phyloP scores from a whole-genome alignment of 495 filamentous ascomycete species.

The Tuber brumale region DNA sequence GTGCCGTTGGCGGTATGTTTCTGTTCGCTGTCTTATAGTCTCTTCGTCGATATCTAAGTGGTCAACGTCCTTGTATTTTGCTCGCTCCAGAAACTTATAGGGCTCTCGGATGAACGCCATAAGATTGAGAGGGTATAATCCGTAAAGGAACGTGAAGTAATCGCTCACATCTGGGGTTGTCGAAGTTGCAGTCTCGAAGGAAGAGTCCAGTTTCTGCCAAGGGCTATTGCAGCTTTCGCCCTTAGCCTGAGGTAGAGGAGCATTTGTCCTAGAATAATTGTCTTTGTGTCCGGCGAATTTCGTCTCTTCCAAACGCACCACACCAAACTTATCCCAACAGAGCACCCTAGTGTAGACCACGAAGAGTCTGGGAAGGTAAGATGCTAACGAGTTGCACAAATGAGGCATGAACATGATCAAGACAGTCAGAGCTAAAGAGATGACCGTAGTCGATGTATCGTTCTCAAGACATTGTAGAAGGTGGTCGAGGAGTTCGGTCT shows the following conservation, averaged over 20 bases:
- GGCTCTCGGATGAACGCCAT: constrained; percentile 70
- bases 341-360: constrained; percentile 66
- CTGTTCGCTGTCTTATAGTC: constrained; percentile 62
- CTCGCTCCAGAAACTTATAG: constrained; percentile 59
- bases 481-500: constrained; percentile 60
- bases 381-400: constrained; percentile 59
- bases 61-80: constrained; percentile 55
- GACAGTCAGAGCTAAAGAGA: constrained; percentile 59
- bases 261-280: constrained; percentile 33
- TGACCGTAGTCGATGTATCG: constrained; percentile 62
- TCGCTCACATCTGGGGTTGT: constrained; percentile 63
- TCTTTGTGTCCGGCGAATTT: constrained; percentile 23
- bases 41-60: constrained; percentile 64
- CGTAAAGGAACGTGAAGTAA: constrained; percentile 73
- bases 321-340: constrained; percentile 59
- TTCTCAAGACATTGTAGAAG: constrained; percentile 62
- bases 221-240: constrained; percentile 33
- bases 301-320: constrained; percentile 40
- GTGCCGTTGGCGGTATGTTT: constrained; percentile 60
- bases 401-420: constrained; percentile 71
- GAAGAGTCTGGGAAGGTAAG: constrained; percentile 61
- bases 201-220: constrained; percentile 58
- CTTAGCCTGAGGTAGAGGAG: constrained; percentile 36
- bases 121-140: constrained; percentile 73
- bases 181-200: constrained; percentile 53